Conservation (phyloP, 2,329 filamentous ascomycete species). For the Cryoendolithus antarcticus region DNA sequence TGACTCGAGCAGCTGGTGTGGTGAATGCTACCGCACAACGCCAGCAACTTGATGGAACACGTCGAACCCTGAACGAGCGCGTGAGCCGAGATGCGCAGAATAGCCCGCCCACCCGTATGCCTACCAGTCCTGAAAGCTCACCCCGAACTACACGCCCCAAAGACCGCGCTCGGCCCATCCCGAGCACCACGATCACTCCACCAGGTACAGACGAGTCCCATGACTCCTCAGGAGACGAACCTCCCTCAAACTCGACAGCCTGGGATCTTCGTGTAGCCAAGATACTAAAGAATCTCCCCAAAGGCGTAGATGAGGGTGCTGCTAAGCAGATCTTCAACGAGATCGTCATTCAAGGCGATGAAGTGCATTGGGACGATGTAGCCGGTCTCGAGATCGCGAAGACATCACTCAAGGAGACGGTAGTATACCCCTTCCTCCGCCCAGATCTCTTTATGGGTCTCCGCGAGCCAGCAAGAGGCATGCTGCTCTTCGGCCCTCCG, state of each 20-base stretch:
- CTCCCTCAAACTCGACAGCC: slow-evolving; percentile 4
- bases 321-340: slow-evolving; percentile 92
- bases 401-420: slow-evolving; percentile 81
- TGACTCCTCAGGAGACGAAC: slow-evolving; percentile 27
- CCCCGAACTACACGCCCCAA: slow-evolving; percentile 6
- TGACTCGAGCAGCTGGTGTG: slow-evolving; percentile 20
- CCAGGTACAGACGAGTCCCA: slow-evolving; percentile 32
- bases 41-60: slow-evolving; percentile 19
- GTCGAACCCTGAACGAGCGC: no score
- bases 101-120: no score
- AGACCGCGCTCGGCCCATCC: slow-evolving; percentile 11
- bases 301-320: slow-evolving; percentile 67
- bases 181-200: slow-evolving; percentile 28
- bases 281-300: slow-evolving; percentile 65
- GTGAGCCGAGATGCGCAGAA: no score
- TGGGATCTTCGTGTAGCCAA: slow-evolving; percentile 52
- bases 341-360: slow-evolving; percentile 85
- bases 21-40: slow-evolving; percentile 21
- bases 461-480: slow-evolving; percentile 83
- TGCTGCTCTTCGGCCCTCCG: slow-evolving; percentile 90
- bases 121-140: no score
- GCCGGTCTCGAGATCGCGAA: slow-evolving; percentile 86
- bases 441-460: slow-evolving; percentile 94
- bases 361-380: slow-evolving; percentile 89
- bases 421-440: slow-evolving; percentile 91